Percentiles rank a stretch among this genome's conserved stretches.
Conservation (phyloP, 495 filamentous ascomycete genomes). For the Penicillium roqueforti region DNA sequence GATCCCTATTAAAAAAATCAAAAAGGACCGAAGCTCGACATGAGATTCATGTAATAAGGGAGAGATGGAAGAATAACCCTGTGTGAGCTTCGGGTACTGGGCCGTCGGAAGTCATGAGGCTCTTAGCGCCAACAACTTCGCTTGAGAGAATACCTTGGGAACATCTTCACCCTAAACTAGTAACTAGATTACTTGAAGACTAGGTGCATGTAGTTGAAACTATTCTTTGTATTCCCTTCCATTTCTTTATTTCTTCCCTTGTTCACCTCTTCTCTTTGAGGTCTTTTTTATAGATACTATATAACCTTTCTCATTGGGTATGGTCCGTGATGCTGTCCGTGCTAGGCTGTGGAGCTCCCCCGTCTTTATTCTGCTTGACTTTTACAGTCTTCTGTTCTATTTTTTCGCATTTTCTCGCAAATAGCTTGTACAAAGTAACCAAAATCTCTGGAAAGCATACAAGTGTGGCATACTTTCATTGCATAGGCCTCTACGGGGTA, state of each 20-base stretch:
- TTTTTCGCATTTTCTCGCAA: not conserved
- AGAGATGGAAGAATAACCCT: not conserved
- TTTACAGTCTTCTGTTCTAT: not conserved
- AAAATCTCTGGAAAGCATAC: too few relatives aligned
- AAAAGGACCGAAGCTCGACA: not conserved
- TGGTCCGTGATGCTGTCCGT: constrained; percentile 34
- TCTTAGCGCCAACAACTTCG: not conserved
- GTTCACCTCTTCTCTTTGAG: not conserved
- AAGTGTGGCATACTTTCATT: not conserved
- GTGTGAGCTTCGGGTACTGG: not conserved
- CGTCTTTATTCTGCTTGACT: not conserved
- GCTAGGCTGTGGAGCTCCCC: constrained; percentile 14
- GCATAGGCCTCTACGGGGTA: not conserved
- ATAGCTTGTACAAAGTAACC: not conserved
- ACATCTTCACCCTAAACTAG: not conserved
- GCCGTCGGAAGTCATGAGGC: not conserved
- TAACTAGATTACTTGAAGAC: not conserved
- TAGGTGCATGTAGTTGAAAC: not conserved
- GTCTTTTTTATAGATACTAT: not conserved
- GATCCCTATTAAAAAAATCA: not conserved
- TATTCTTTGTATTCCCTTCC: not conserved
- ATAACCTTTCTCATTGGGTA: constrained; percentile 2
- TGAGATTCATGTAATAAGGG: not conserved
- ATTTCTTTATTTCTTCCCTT: not conserved
- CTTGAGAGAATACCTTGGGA: not conserved